phyloP scores from a whole-genome alignment of 176 grass and related monocot genomes.

The Avena sativa region DNA sequence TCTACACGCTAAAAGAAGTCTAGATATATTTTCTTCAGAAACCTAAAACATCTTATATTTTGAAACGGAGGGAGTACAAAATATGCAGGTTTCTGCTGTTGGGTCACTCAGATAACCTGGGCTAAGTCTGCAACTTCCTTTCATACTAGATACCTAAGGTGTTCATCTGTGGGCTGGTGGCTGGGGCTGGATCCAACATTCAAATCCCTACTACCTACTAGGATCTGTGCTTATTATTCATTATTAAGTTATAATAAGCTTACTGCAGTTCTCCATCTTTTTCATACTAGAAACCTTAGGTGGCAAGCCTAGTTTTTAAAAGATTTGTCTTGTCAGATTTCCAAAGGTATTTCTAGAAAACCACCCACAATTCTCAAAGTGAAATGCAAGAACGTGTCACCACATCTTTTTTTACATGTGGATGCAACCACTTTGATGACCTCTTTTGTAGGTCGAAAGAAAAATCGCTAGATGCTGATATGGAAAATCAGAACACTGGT shows the following conservation, averaged over 20 bases:
- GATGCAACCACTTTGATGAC: background rate
- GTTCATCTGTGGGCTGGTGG: background rate
- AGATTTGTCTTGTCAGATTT: background rate
- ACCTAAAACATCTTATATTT: no score
- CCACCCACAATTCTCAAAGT: background rate
- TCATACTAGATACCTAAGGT: background rate
- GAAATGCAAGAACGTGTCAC: background rate
- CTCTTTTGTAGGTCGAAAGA: background rate
- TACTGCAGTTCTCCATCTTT: background rate
- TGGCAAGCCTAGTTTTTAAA: background rate
- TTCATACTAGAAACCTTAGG: background rate
- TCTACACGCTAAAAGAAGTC: no score
- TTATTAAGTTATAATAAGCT: background rate
- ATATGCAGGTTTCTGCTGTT: background rate
- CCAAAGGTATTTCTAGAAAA: slow-evolving; percentile 14
- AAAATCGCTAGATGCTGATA: background rate
- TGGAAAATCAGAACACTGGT: slow-evolving; percentile 1
- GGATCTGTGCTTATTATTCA: background rate
- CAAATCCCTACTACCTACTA: background rate
- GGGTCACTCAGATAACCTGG: background rate
- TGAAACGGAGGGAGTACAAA: no score
- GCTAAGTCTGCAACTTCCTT: background rate
- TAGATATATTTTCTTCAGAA: no score
- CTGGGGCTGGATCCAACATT: background rate
- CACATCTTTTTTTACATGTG: slow-evolving; percentile 35